Conservation (phyloP, 805 yeast species). For the Millerozyma acaciae region DNA sequence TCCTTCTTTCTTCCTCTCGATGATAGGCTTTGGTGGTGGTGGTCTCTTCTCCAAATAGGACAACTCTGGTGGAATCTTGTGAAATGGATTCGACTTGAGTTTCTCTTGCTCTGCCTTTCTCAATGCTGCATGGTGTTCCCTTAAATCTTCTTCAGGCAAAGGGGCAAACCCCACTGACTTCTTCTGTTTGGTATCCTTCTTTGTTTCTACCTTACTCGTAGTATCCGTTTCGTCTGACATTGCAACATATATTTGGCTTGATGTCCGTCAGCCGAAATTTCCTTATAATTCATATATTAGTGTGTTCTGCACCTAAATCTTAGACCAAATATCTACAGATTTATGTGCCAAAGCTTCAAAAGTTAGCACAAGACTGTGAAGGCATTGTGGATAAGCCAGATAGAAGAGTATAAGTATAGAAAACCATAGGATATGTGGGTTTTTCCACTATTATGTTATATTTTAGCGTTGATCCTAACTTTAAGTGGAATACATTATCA, state of each 20-base stretch:
- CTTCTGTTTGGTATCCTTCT: constrained; percentile 6
- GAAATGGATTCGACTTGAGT: constrained; percentile 30
- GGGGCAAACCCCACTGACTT: constrained; percentile 40
- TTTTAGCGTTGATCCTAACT: constrained; percentile 23
- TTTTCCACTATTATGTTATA: constrained; percentile 23
- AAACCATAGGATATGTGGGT: constrained; percentile 29
- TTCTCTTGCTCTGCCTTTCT: constrained; percentile 23
- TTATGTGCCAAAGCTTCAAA: too few relatives aligned
- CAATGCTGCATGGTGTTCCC: constrained; percentile 30
- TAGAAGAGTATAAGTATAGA: too few relatives aligned
- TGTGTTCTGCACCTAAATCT: too few relatives aligned
- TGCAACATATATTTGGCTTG: too few relatives aligned
- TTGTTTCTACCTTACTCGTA: not conserved
- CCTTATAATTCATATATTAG: too few relatives aligned
- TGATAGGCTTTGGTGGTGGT: constrained; percentile 26
- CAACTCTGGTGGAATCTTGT: constrained; percentile 39
- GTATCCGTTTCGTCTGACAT: too few relatives aligned
- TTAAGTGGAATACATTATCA: constrained; percentile 32
- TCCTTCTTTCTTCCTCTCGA: not conserved
- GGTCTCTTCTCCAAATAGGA: constrained; percentile 28
- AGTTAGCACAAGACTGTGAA: too few relatives aligned
- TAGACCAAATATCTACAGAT: too few relatives aligned
- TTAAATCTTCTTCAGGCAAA: constrained; percentile 31
- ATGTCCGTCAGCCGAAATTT: too few relatives aligned
- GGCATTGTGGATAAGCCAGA: too few relatives aligned